phyloP scores from a whole-genome alignment of 2,329 filamentous ascomycete genomes.

The Emmonsia crescens region DNA sequence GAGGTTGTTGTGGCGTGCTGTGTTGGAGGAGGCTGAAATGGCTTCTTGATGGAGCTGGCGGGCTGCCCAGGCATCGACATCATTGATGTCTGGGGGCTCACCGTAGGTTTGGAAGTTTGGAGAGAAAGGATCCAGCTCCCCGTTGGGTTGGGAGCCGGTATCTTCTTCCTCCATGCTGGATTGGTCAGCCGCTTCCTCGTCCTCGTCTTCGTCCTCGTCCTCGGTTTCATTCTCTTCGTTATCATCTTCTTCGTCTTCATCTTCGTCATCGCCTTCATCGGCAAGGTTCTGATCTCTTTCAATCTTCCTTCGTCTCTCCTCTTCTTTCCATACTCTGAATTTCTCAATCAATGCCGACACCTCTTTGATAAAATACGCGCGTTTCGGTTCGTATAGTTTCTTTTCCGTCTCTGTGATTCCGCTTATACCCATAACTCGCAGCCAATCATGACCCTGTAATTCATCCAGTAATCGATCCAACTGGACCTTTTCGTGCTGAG shows the following conservation, averaged over 20 bases:
- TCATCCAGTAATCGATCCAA: slow-evolving; percentile 64
- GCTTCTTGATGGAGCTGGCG: slow-evolving; percentile 68
- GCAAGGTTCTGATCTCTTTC: slow-evolving; percentile 57
- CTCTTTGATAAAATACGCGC: slow-evolving; percentile 73
- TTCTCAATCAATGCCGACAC: slow-evolving; percentile 75
- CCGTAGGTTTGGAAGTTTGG: slow-evolving; percentile 29
- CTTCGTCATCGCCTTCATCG: slow-evolving; percentile 40
- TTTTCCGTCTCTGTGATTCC: slow-evolving; percentile 75
- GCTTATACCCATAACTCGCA: slow-evolving; percentile 81
- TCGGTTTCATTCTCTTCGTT: slow-evolving; percentile 19
- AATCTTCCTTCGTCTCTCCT: slow-evolving; percentile 72
- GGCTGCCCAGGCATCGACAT: slow-evolving; percentile 60
- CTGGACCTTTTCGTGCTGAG: slow-evolving; percentile 56
- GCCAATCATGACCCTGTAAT: slow-evolving; percentile 83
- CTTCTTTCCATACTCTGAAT: slow-evolving; percentile 75
- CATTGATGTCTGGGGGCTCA: slow-evolving; percentile 54
- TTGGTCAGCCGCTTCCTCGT: slow-evolving; percentile 7
- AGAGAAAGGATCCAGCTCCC: slow-evolving; percentile 6
- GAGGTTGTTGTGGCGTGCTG: slow-evolving; percentile 19
- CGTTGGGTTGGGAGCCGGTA: slow-evolving; percentile 6
- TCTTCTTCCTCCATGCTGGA: background rate
- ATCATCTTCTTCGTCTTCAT: slow-evolving; percentile 27
- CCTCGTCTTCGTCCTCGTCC: slow-evolving; percentile 14
- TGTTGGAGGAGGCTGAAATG: slow-evolving; percentile 39
- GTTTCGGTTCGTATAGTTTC: slow-evolving; percentile 75